Evolutionary conservation across 2,329 filamentous ascomycete species (phyloP).

Genomic region (Herpotrichia juniperi): DNA sequence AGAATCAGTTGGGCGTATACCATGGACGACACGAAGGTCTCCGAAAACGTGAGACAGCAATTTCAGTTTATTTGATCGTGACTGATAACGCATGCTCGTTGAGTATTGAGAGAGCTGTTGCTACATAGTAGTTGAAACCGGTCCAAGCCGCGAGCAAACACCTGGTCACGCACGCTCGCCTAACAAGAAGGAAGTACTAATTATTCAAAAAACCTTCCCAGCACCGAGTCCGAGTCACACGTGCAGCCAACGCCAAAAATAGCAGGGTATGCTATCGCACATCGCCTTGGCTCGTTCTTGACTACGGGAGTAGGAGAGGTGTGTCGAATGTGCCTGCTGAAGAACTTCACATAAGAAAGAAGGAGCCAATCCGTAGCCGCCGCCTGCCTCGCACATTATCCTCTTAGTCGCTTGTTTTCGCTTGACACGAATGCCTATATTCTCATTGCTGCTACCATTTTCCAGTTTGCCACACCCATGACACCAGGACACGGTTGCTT

Average conservation of each 20-base stretch:
- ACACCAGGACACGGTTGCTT: slow-evolving; percentile 6
- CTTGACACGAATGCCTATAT: background rate
- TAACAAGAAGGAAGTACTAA: background rate
- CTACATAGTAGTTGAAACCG: slow-evolving; percentile 6
- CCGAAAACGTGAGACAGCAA: no score
- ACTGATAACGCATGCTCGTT: background rate
- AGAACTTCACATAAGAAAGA: background rate
- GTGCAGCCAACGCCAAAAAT: background rate
- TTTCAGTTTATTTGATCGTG: no score
- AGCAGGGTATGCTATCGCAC: background rate
- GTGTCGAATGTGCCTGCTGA: background rate
- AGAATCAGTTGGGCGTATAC: no score
- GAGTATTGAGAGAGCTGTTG: slow-evolving; percentile 4
- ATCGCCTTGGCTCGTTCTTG: background rate
- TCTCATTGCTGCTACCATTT: background rate
- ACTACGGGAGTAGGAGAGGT: slow-evolving; percentile 1
- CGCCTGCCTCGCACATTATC: background rate
- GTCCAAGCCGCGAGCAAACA: background rate
- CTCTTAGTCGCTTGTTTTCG: background rate
- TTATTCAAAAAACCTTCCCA: background rate
- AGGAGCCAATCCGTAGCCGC: background rate
- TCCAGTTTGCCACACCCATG: background rate
- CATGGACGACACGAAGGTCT: no score
- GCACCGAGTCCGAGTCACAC: background rate
- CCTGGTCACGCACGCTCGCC: slow-evolving; percentile 2